Conservation (phyloP, 2,329 filamentous ascomycete genomes). For the Alternaria arbusti region DNA sequence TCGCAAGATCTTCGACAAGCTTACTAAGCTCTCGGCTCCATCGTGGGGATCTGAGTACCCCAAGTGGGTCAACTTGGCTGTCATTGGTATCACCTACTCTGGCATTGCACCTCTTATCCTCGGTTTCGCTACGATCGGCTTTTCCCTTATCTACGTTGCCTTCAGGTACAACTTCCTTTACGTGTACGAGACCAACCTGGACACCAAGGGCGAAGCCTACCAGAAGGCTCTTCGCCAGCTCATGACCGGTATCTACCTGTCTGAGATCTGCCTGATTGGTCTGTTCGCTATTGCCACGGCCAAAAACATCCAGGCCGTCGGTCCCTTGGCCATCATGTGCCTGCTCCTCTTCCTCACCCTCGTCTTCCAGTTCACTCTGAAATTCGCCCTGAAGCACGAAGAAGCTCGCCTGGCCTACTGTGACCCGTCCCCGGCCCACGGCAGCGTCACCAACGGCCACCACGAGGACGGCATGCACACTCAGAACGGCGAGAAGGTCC, state of each 20-base stretch:
- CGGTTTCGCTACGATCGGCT: conserved; percentile 54
- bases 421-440: conserved; percentile 25
- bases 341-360: conserved; percentile 50
- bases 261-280: conserved; percentile 57
- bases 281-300: conserved; percentile 53
- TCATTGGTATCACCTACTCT: conserved; percentile 55
- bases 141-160: conserved; percentile 54
- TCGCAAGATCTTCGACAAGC: conserved; percentile 54
- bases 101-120: conserved; percentile 58
- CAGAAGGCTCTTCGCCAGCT: conserved; percentile 56
- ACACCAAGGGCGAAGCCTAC: conserved; percentile 57
- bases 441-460: conserved; percentile 19
- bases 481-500: conserved; percentile 13
- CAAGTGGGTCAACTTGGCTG: conserved; percentile 55
- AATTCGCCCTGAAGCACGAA: conserved; percentile 38
- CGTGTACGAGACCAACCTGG: conserved; percentile 54
- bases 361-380: conserved; percentile 50
- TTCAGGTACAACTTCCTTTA: conserved; percentile 59
- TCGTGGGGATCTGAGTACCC: conserved; percentile 56
- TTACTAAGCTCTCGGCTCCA: conserved; percentile 52
- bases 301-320: conserved; percentile 42
- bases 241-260: conserved; percentile 56
- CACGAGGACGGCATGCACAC: conserved; percentile 31
- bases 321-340: conserved; percentile 53
- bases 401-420: conserved; percentile 40